Evolutionary conservation across 1,284 basidiomycete genomes (phyloP), one percentile per base, ranked within the genome.

Genomic region (Cryptococcus hybrid): DNA sequence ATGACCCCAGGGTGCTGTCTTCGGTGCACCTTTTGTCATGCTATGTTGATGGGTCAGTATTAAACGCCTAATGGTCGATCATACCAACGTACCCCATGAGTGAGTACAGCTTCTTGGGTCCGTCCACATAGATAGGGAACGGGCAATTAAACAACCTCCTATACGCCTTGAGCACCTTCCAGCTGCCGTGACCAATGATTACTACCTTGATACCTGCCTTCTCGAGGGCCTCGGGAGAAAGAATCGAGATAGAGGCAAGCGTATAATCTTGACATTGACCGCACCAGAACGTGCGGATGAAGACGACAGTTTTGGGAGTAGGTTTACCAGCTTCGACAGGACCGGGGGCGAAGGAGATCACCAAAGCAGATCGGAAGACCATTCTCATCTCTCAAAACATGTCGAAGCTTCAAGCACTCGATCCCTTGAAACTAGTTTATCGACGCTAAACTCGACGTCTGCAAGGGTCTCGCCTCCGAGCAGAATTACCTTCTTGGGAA

Each of bases 241-340:
- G 65, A 5, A 68, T 60, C 0, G 68, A 56, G 6, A 79, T 54
- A 1, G 71, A 74, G 9, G 69, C 66, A 42, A 73, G 61, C 7
- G 68, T 74, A 56, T 74, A n/a, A n/a, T 30, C 37, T 60, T 78
- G 77, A 52, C 74, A 77, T 62, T 73, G 70, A 13, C 74, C 75
- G 58, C 77, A 79, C 74, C 75, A 78, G 59, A 76, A 77, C 54
- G 71, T 58, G 3, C 76, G 62, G 37, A 77, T 68, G 59, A 75
- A 71, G 8, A 78, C 58, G 13, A 77, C 66, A 6, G 71, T 75
- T 44, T 68, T 65, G 13, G 50, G 52, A 9, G 36, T 24, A 24
- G 24, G 24, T 24, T 24, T 24, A 24, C 24, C 24, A 24, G 24
- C 24, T 24, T 24, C 18, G 36, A 38, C 37, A 24, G 13, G 13